These are phyloP conservation scores for Wallacemonas rigidus DNA, from an alignment of 208 protist genomes.

Conservation along the genomic window DNA sequence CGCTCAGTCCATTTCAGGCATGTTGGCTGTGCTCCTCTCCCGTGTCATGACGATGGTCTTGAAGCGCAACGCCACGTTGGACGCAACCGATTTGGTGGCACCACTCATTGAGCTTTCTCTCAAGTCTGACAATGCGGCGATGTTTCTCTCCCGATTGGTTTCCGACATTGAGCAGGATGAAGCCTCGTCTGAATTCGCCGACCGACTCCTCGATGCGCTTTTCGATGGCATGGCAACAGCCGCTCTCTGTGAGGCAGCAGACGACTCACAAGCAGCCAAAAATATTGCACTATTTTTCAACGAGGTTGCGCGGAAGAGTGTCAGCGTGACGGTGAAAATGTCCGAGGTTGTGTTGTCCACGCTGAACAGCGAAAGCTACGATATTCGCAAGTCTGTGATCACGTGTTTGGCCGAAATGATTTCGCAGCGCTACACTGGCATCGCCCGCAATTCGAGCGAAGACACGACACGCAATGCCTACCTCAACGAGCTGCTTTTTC, in stretches of 20 bases:
- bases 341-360: constrained; percentile 54
- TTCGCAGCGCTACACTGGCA: constrained; percentile 78
- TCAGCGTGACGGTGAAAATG: constrained; percentile 78
- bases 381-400: constrained; percentile 81
- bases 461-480: constrained; percentile 62
- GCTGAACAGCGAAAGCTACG: constrained; percentile 84
- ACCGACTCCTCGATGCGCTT: constrained; percentile 49
- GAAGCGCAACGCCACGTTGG: constrained; percentile 35
- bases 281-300: constrained; percentile 79
- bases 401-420: constrained; percentile 86
- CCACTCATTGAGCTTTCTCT: constrained; percentile 77
- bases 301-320: constrained; percentile 74
- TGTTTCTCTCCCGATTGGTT: constrained; percentile 80
- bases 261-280: constrained; percentile 61
- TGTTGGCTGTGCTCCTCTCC: constrained; percentile 67
- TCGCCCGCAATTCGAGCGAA: constrained; percentile 33
- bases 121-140: constrained; percentile 67
- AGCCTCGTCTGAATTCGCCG: constrained; percentile 21
- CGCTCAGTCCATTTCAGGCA: constrained; percentile 71
- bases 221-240: constrained; percentile 69
- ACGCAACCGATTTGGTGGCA: constrained; percentile 60
- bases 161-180: constrained; percentile 76
- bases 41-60: constrained; percentile 57
- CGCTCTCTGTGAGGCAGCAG: constrained; percentile 60
- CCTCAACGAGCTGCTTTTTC: constrained; percentile 83